Conservation (phyloP, 192 early-diverging fungal genomes). For the Coemansia sp. region DNA sequence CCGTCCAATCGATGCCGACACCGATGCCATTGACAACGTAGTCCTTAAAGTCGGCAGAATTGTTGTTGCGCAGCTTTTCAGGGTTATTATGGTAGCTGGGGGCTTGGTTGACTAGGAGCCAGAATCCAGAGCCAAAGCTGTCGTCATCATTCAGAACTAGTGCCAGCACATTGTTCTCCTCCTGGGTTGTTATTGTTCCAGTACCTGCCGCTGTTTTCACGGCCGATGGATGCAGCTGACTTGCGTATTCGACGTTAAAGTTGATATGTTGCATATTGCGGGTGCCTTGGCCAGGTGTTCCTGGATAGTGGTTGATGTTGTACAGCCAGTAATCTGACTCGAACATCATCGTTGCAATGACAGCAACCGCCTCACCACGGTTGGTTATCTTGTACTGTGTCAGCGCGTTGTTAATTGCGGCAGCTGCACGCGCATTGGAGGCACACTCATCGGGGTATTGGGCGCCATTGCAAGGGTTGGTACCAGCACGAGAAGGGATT, state of each 20-base stretch:
- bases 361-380: constrained; percentile 35
- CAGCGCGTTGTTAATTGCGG: constrained; percentile 21
- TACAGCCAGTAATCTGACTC: constrained; percentile 35
- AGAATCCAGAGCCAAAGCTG: constrained; percentile 52
- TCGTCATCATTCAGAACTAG: constrained; percentile 45
- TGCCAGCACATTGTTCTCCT: constrained; percentile 41
- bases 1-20: no score
- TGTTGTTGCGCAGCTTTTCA: constrained; percentile 21
- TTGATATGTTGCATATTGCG: constrained; percentile 32
- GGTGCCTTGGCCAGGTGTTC: constrained; percentile 30
- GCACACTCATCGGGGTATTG: constrained; percentile 15
- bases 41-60: constrained; percentile 32
- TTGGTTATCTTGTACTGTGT: constrained; percentile 22
- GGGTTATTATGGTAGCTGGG: constrained; percentile 24
- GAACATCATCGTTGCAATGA: constrained; percentile 29
- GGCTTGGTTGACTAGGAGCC: constrained; percentile 31
- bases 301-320: constrained; percentile 26
- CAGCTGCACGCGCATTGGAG: constrained; percentile 20
- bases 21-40: constrained; percentile 35
- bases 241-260: constrained; percentile 27
- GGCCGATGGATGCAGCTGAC: constrained; percentile 11
- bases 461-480: background rate
- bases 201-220: no score
- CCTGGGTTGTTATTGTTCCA: no score
- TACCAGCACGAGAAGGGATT: background rate